A percentile compares a stretch with the other conserved stretches of the same genome.
phyloP scores from a whole-genome alignment of 495 filamentous ascomycete species.

The Recurvomyces mirabilis region DNA sequence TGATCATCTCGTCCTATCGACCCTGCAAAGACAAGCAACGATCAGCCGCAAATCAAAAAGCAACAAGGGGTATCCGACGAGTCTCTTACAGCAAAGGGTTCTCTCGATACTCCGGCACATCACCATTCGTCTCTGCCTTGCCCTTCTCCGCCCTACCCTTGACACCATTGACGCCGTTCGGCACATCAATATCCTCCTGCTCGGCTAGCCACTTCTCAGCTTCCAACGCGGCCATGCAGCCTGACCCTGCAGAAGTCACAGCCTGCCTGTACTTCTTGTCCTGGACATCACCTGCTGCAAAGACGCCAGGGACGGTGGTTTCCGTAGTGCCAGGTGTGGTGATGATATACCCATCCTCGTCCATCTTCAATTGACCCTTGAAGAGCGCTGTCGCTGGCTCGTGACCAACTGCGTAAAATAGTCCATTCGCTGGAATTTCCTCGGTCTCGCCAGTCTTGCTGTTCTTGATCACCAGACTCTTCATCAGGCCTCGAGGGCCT shows the following conservation, averaged over 20 bases:
- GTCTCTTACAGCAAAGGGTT: slow-evolving; percentile 51
- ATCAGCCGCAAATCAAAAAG: too few relatives aligned
- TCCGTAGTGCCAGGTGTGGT: slow-evolving; percentile 80
- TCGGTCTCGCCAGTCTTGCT: slow-evolving; percentile 65
- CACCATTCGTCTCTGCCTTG: slow-evolving; percentile 37
- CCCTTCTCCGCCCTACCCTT: slow-evolving; percentile 29
- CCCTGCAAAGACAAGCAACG: too few relatives aligned
- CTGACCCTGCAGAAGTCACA: slow-evolving; percentile 90
- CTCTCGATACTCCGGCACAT: slow-evolving; percentile 49
- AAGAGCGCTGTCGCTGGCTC: slow-evolving; percentile 83
- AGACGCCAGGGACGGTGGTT: slow-evolving; percentile 85
- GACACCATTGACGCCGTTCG: slow-evolving; percentile 30
- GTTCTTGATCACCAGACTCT: slow-evolving; percentile 67
- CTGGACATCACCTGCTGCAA: slow-evolving; percentile 95
- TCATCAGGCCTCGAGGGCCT: slow-evolving; percentile 66
- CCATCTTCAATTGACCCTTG: slow-evolving; percentile 75
- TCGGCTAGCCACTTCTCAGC: slow-evolving; percentile 87
- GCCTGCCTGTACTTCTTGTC: slow-evolving; percentile 98
- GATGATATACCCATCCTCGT: slow-evolving; percentile 78
- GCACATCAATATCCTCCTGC: slow-evolving; percentile 42
- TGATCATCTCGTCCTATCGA: too few relatives aligned
- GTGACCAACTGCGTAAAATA: slow-evolving; percentile 97
- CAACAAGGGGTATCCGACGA: too few relatives aligned
- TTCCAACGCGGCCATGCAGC: slow-evolving; percentile 89
- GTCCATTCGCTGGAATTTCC: slow-evolving; percentile 73